Evolutionary conservation across 176 grass and related monocot species (phyloP), one percentile per base, ranked within the genome.

Genomic region (Zoysia japonica): DNA sequence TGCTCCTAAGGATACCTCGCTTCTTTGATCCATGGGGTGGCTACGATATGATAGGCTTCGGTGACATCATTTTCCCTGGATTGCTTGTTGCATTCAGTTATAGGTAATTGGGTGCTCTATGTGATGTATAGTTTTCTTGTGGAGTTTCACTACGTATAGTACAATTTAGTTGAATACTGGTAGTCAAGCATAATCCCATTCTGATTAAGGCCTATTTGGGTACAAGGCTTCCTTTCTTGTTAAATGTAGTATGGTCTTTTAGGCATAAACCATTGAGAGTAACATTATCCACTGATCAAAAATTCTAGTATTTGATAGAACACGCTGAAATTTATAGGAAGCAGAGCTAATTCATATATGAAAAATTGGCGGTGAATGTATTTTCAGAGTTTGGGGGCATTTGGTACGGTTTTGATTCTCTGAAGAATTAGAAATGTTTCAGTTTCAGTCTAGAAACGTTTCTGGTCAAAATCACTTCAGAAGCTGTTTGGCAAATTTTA

Each of bases 21-120:
- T 92, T 98, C 81, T 94, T 94, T 90, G 95, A 98, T 90, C 91
- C 95, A 77, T 97, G 95, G 95, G 95, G 92, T 85, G 95, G 95
- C 53, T 94, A 97, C 40, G 95, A 97, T 77, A 97, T 97, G 95
- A 97, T 97, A 81, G 95, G 95, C 72, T 97, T 97, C 81, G 95
- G 95, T 55, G 95, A 98, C 76, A 94, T 98, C 83, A 86, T 94
- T 70, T 98, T 98, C 81, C 95, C 95, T 59, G 92, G 95, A 59
- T 90, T 98, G 81, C 95, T 98, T 72, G 86, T 98, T 76, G 95
- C 90, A 40, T 94, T 98, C 86, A 89, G 95, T 74, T 94, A 92
- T 68, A 94, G 95, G 95, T 98, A 86, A 61, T 11, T 61, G 20
- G 9, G 19, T 36, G 19, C 16, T 77, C 36, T 79, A 35, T 48